phyloP scores from a whole-genome alignment of 2,329 filamentous ascomycete species.

The Monilinia fructigena region DNA sequence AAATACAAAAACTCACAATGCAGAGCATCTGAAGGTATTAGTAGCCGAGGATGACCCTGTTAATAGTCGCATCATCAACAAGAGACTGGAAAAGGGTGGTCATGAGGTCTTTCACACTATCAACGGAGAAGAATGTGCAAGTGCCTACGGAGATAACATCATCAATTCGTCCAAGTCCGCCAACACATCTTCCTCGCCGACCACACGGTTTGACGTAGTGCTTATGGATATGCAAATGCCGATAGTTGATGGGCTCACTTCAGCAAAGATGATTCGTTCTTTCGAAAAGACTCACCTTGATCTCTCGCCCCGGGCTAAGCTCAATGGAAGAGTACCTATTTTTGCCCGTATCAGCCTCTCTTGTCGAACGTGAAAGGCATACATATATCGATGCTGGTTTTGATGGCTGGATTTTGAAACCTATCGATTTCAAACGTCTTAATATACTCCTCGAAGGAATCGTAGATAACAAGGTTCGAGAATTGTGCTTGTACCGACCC shows the following conservation, averaged over 20 bases:
- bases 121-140: constrained; percentile 83
- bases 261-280: constrained; percentile 79
- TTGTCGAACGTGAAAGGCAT: constrained; percentile 67
- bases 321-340: constrained; percentile 70
- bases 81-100: constrained; percentile 75
- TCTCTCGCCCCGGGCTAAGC: constrained; percentile 57
- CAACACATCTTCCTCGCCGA: not conserved
- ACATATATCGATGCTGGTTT: constrained; percentile 77
- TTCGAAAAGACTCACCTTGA: constrained; percentile 58
- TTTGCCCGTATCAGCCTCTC: constrained; percentile 85
- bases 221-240: constrained; percentile 98
- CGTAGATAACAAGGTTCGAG: constrained; percentile 56
- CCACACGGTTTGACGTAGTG: constrained; percentile 68
- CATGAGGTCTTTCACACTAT: constrained; percentile 70
- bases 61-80: constrained; percentile 78
- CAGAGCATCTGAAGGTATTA: constrained; percentile 53
- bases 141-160: constrained; percentile 63
- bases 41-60: constrained; percentile 88
- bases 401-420: constrained; percentile 88
- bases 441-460: constrained; percentile 69
- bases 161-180: constrained; percentile 18
- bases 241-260: constrained; percentile 79
- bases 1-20: constrained; percentile 13
- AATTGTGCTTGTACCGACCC: constrained; percentile 63
- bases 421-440: constrained; percentile 76